Base-by-base conservation (phyloP, 352 stramenopile species). In the Pythium insidiosum region DNA sequence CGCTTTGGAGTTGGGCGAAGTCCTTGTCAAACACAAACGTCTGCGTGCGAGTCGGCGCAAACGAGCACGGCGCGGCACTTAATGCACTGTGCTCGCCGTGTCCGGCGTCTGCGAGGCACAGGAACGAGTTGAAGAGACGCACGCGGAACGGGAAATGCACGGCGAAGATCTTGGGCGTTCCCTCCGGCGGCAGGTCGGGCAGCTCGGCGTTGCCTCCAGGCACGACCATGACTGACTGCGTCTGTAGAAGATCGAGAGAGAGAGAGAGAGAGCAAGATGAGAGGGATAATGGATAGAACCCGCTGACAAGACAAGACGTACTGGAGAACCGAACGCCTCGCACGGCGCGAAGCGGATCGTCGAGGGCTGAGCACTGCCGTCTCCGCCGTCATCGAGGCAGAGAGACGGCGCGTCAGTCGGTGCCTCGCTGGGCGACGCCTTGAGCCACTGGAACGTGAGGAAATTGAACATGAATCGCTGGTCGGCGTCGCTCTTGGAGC, bases 381-480 rank as follows among this genome's bases (percentile, higher is more conserved):
- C 12, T 13, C 38, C 38, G 6, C 38, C 38, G n/a, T 45, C 38
- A 19, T 45, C 38, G 24, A 45, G 19, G 23, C 38, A 45, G 10
- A 22, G n/a, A 6, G 23, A n/a, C 18, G 30, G 7, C 13, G 6
- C 7, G 22, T n/a, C 4, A 7, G 15, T 33, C 4, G 25, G 26
- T 18, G 41, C n/a, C 10, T 38, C 29, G 10, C n/a, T n/a, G n/a
- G n/a, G n/a, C n/a, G n/a, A n/a, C n/a, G 26, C 28, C 13, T 38
- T 7, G 9, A 45, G 15, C 38, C 38, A 45, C 38, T 45, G 38
- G 38, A 28, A 45, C 24, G 38, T 45, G 38, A 45, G 35, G 38
- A 34, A 35, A 16, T 45, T 45, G 24, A 35, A 45, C 38, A 45
- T 45, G 38, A 45, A 45, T 16, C 35, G 33, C 25, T 45, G 38